Percentiles rank a stretch among this genome's conserved stretches.
Evolutionary conservation across 768 basidiomycete species (phyloP).

Genomic region (Ramaria sp.): DNA sequence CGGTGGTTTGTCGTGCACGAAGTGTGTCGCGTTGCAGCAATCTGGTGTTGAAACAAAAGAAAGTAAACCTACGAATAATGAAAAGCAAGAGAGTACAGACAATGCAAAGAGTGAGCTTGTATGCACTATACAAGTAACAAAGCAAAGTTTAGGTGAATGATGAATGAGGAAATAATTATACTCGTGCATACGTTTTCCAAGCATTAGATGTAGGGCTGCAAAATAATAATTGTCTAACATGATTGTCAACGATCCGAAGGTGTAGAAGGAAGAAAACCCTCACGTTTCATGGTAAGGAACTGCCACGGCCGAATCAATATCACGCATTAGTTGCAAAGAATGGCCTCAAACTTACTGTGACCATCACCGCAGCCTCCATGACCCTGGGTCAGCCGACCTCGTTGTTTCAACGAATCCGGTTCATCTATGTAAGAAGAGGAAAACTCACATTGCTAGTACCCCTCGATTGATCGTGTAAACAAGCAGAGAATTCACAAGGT

Average conservation of each 20-base stretch:
- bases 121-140: neutral
- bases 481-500: conserved; percentile 36
- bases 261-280: neutral
- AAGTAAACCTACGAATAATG: neutral
- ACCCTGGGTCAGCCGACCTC: neutral
- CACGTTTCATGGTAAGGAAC: neutral
- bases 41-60: neutral
- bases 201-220: neutral
- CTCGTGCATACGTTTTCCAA: neutral
- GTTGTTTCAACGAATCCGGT: no score
- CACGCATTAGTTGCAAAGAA: neutral
- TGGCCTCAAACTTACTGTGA: neutral
- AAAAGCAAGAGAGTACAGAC: neutral
- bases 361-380: neutral
- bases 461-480: conserved; percentile 41
- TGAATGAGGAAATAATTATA: neutral
- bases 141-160: neutral
- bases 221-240: neutral
- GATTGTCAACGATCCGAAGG: neutral
- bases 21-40: neutral
- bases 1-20: neutral
- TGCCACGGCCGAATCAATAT: neutral
- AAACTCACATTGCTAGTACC: conserved; percentile 24
- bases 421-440: no score
- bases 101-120: neutral